Base-by-base conservation (phyloP, 257 asterid genomes). In the Ocimum tenuiflorum region DNA sequence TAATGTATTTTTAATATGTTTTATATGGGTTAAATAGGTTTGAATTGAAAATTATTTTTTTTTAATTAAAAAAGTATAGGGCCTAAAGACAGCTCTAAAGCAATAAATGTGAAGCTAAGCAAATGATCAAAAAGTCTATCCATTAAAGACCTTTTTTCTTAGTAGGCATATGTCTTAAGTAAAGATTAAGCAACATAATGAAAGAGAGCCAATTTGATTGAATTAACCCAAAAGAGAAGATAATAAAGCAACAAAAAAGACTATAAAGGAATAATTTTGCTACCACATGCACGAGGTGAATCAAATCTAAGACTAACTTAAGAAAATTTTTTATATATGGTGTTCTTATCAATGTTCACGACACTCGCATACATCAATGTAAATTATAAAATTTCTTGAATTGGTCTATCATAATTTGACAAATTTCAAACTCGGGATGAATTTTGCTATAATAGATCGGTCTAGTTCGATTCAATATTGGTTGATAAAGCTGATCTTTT, bases 111-210 rank as follows among this genome's bases (percentile, higher is more conserved):
- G 15, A 31, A 53, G 56, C 8, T 27, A 19, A 22, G 56, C 67
- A 41, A 57, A 58, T 58, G 64, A 58, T 38, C 18, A 17, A 53
- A 65, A 22, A 38, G n/a, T 63, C n/a, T 20, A 50, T 59, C 43
- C 27, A 67, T 66, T 41, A 59, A 73, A 66, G 69, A 14, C 17
- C 46, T 31, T 51, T 43, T 27, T 33, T 50, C 69, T n/a, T n/a
- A 53, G 64, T 33, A 54, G 70, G 54, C 72, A 36, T 72, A 64
- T 46, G 63, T 23, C 39, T 66, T 42, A 60, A 41, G 78, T 73
- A 67, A 67, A 66, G 73, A 73, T 41, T 65, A 72, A 72, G 77
- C 77, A 65, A 72, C 68, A 46, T 57, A n/a, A 64, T 35, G 1
- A 47, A 56, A 64, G 55, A 61, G 46, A 13, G 33, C 17, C 3